These are phyloP conservation scores for Allomyces arbusculus DNA, from an alignment of 192 early-diverging fungal species.

Conservation along the genomic window DNA sequence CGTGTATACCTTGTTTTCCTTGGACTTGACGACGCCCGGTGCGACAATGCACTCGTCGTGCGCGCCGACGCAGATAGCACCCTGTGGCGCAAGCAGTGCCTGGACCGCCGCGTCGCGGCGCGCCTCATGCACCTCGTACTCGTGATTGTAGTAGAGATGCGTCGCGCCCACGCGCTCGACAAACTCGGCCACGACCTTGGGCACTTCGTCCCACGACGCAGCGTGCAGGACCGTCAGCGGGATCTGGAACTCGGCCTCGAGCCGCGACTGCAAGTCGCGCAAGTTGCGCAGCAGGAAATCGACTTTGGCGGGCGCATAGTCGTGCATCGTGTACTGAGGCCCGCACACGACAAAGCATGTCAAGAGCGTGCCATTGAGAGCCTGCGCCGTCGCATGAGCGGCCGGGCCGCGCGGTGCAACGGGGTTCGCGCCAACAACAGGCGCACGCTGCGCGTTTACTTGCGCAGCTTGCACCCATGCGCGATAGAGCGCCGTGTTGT, in stretches of 20 bases:
- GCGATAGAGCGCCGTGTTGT: slow-evolving; percentile 16
- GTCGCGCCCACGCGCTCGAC: slow-evolving; percentile 10
- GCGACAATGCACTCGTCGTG: slow-evolving; percentile 39
- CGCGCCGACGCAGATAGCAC: slow-evolving; percentile 8
- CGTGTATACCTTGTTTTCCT: slow-evolving; percentile 18
- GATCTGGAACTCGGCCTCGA: slow-evolving; percentile 14
- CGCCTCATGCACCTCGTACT: slow-evolving; percentile 32
- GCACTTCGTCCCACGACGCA: slow-evolving; percentile 6
- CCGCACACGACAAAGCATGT: slow-evolving; percentile 30
- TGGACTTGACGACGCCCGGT: slow-evolving; percentile 24
- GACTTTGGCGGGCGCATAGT: slow-evolving; percentile 25
- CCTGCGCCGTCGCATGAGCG: background rate
- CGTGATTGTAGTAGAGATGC: slow-evolving; percentile 27
- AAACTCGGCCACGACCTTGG: slow-evolving; percentile 12
- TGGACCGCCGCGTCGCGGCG: slow-evolving; percentile 15
- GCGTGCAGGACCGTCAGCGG: slow-evolving; percentile 25
- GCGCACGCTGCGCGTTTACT: background rate
- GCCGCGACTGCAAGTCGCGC: slow-evolving; percentile 8
- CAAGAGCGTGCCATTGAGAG: slow-evolving; percentile 5
- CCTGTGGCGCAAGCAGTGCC: slow-evolving; percentile 3
- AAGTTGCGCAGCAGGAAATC: slow-evolving; percentile 32
- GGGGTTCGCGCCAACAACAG: background rate
- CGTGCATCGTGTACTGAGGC: slow-evolving; percentile 27
- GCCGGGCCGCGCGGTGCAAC: too few species aligned
- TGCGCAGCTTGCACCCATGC: slow-evolving; percentile 8